phyloP scores from a whole-genome alignment of 225 moss, liverwort and hornwort species.

The Sphagnum contortum region DNA sequence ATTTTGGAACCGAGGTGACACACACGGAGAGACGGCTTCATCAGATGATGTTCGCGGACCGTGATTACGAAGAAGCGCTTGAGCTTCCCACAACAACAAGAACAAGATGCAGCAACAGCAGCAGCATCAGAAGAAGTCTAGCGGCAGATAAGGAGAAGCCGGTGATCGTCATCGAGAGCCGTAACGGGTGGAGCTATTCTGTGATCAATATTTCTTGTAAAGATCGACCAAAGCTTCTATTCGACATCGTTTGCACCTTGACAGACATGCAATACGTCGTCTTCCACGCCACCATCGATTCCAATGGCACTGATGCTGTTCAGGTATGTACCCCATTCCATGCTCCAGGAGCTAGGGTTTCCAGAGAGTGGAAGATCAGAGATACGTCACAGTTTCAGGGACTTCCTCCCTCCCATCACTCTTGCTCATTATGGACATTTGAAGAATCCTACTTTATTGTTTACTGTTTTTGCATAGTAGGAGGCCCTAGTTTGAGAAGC shows the following conservation, averaged over 20 bases:
- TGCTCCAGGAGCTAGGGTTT: too few species aligned
- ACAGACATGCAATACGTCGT: slow-evolving; percentile 60
- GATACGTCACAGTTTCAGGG: too few species aligned
- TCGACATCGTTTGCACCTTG: slow-evolving; percentile 61
- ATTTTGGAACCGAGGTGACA: slow-evolving; percentile 36
- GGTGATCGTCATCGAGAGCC: slow-evolving; percentile 17
- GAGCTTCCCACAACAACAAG: not conserved
- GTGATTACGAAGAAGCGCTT: slow-evolving; percentile 15
- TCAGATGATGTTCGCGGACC: slow-evolving; percentile 55
- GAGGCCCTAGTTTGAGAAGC: too few species aligned
- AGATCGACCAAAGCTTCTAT: slow-evolving; percentile 55
- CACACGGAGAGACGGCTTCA: slow-evolving; percentile 50
- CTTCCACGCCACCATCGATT: slow-evolving; percentile 32
- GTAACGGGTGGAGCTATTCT: slow-evolving; percentile 6
- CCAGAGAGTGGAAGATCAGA: too few species aligned
- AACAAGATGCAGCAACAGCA: too few species aligned
- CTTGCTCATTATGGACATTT: too few species aligned
- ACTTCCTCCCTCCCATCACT: too few species aligned
- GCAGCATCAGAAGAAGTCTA: too few species aligned
- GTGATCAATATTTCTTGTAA: slow-evolving; percentile 32
- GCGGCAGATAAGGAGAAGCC: slow-evolving; percentile 8
- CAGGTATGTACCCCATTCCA: too few species aligned
- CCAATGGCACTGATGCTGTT: too few species aligned
- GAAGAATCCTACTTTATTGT: too few species aligned
- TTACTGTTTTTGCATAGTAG: too few species aligned